phyloP scores from a whole-genome alignment of 2,329 filamentous ascomycete genomes.

The Sporothrix luriei region DNA sequence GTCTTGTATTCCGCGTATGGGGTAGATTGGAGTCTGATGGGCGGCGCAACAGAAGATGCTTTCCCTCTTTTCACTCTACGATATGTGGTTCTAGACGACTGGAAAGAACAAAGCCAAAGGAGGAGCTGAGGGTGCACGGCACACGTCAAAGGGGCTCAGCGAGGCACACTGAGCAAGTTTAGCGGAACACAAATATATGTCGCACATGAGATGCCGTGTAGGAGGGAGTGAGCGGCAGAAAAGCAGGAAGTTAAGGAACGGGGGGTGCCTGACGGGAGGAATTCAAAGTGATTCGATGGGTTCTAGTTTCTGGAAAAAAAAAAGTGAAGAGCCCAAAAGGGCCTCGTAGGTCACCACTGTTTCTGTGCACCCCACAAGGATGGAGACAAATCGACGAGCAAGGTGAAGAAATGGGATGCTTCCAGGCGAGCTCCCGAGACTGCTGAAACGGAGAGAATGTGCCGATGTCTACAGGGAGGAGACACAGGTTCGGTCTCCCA shows the following conservation, averaged over 20 bases:
- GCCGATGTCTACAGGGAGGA: background rate
- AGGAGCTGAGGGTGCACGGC: background rate
- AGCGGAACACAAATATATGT: background rate
- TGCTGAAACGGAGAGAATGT: background rate
- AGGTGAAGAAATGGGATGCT: background rate
- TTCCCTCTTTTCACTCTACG: background rate
- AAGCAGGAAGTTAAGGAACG: background rate
- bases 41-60: no score
- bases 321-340: background rate
- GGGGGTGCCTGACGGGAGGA: background rate
- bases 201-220: background rate
- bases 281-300: background rate
- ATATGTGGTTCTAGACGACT: constrained; percentile 17
- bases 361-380: background rate
- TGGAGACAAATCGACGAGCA: background rate
- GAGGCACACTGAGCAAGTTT: constrained; percentile 10
- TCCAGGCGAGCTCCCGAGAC: background rate
- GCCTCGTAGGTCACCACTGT: background rate
- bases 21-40: no score
- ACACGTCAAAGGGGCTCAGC: background rate
- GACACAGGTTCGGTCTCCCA: background rate
- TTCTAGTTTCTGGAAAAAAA: background rate
- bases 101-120: constrained; percentile 7
- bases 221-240: background rate
- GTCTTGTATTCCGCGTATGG: background rate